Evolutionary conservation across 2,329 filamentous ascomycete genomes (phyloP), one percentile per base, ranked within the genome.

Genomic region (Ambrosiella cleistominuta): DNA sequence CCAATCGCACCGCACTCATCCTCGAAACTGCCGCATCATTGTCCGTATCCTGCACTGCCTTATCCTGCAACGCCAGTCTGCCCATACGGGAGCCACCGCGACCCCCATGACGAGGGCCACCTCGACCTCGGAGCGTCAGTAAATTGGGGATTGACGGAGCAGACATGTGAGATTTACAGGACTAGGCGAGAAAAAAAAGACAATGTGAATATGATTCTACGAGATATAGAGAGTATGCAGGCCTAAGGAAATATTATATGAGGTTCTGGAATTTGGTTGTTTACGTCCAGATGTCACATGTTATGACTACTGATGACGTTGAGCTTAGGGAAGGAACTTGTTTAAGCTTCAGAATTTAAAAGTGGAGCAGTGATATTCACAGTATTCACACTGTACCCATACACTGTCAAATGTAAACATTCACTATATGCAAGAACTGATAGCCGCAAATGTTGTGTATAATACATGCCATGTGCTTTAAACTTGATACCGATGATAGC

Each of bases 1-100:
- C 89, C 55, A 88, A 68, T 59, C 85, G 79, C 13, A 97, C 88
- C 11, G 91, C 91, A 68, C 90, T 97, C 69, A 95, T 73, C 40
- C 93, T 81, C 37, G 89, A 95, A 47, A 88, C 81, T 60, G 88
- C 88, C 35, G 93, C 93, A 72, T 98, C 93, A 61, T 83, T 83
- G 70, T 98, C 93, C 2, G 93, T 98, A 62, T 83, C 82, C 69
- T 95, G 91, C 59, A 98, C 83, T 45, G 85, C 79, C 60, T 77
- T 74, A 70, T 97, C 90, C 64, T 83, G 82, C 52, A 71, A 70
- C 47, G 66, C 63, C 17, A 64, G 63, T n/a, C 66, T 63, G 19
- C 65, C 64, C 62, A 64, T 61, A n/a, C 66, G 65, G 11, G 68
- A 64, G 57, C 66, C 68, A 62, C 67, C 69, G 51, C 71, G 73